These are phyloP conservation scores for Penicillium daleae DNA, from an alignment of 495 filamentous ascomycete species.

Conservation along the genomic window DNA sequence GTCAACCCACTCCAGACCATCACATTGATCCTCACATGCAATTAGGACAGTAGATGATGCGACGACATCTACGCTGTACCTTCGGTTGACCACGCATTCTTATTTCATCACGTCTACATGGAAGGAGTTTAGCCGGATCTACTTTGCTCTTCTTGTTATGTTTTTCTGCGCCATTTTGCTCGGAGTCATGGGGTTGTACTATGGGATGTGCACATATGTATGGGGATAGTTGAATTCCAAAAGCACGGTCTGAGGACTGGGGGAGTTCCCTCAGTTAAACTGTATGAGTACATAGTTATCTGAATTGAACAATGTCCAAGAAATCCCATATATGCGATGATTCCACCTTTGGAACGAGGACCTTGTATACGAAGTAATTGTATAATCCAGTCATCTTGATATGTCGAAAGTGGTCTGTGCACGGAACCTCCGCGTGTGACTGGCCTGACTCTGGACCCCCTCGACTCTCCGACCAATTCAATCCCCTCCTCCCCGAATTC, in stretches of 20 bases:
- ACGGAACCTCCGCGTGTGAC: slow-evolving; percentile 21
- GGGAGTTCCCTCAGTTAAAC: neutral
- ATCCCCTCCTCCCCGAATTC: neutral
- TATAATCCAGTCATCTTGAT: neutral
- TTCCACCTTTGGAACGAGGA: too few species aligned
- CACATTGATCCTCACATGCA: slow-evolving; percentile 46
- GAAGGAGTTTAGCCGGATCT: slow-evolving; percentile 8
- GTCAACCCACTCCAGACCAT: slow-evolving; percentile 37
- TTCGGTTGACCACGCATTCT: neutral
- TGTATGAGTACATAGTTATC: slow-evolving; percentile 22
- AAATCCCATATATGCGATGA: neutral
- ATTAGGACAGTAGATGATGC: slow-evolving; percentile 36
- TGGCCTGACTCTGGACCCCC: slow-evolving; percentile 12
- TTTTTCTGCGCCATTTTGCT: slow-evolving; percentile 14
- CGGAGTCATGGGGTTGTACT: slow-evolving; percentile 17
- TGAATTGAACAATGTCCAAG: neutral
- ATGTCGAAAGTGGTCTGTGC: slow-evolving; percentile 20
- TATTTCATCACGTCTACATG: neutral
- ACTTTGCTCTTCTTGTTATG: neutral
- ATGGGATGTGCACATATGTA: slow-evolving; percentile 9
- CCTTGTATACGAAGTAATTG: too few species aligned
- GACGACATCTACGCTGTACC: neutral
- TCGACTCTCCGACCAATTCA: slow-evolving; percentile 10
- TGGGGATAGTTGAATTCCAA: slow-evolving; percentile 1
- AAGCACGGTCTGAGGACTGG: neutral